Conservation (phyloP, 495 filamentous ascomycete species). For the Aspergillus sparsus region DNA sequence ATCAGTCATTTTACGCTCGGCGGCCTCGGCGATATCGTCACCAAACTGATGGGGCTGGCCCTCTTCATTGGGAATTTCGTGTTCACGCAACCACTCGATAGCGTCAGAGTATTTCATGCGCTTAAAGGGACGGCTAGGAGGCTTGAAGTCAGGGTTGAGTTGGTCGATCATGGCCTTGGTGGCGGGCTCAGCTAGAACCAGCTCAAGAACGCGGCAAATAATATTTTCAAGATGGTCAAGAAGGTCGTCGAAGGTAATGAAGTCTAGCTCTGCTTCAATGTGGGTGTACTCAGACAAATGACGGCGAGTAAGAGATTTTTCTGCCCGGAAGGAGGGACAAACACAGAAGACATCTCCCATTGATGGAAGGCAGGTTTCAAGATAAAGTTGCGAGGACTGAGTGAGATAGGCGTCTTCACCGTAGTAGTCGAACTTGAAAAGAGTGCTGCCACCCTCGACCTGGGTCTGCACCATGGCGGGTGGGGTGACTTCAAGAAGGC, state of each 20-base stretch:
- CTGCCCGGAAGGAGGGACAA: constrained; percentile 97
- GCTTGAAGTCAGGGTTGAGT: constrained; percentile 86
- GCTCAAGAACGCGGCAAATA: constrained; percentile 83
- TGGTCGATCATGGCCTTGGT: constrained; percentile 69
- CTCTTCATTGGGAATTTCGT: constrained; percentile 91
- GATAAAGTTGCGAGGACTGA: constrained; percentile 96
- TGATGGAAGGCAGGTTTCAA: constrained; percentile 90
- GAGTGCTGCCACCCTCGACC: constrained; percentile 92
- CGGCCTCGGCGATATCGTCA: constrained; percentile 97
- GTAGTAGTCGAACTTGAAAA: constrained; percentile 96
- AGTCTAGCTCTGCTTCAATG: constrained; percentile 95
- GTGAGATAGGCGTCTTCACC: constrained; percentile 91
- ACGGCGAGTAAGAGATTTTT: constrained; percentile 91
- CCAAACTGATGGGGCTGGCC: constrained; percentile 87
- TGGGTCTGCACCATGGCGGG: constrained; percentile 98
- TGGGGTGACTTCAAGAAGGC: constrained; percentile 81
- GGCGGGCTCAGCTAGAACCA: constrained; percentile 69
- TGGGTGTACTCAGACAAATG: constrained; percentile 97
- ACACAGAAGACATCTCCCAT: constrained; percentile 96
- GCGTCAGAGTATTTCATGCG: constrained; percentile 95
- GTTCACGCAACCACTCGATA: constrained; percentile 86
- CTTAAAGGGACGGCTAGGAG: constrained; percentile 82
- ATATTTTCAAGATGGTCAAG: constrained; percentile 87
- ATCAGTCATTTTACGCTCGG: constrained; percentile 96
- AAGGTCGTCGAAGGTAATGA: constrained; percentile 90